Conservation (phyloP, 805 yeast species). For the Kluyveromyces aestuarii region DNA sequence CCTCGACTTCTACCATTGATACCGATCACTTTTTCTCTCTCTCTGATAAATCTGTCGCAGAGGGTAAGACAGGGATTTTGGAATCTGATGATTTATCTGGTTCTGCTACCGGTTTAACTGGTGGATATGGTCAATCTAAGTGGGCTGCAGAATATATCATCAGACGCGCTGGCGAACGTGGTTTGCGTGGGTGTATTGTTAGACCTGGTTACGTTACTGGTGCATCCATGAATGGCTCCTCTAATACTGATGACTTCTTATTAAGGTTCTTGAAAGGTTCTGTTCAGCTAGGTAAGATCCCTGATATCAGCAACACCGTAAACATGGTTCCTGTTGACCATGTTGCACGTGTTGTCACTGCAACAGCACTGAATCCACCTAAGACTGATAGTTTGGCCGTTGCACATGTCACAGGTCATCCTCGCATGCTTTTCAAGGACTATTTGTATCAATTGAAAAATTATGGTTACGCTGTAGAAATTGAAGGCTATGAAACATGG, state of each 20-base stretch:
- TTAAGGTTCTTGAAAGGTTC: slow-evolving; percentile 92
- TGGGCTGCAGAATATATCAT: slow-evolving; percentile 94
- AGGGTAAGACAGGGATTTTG: slow-evolving; percentile 63
- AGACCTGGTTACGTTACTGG: slow-evolving; percentile 98
- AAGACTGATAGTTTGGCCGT: slow-evolving; percentile 46
- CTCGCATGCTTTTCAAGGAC: slow-evolving; percentile 73
- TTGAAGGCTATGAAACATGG: slow-evolving; percentile 72
- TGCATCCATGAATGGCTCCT: slow-evolving; percentile 70
- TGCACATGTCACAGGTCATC: slow-evolving; percentile 96
- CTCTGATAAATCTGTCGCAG: slow-evolving; percentile 58
- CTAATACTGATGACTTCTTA: slow-evolving; percentile 94
- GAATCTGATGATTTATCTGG: slow-evolving; percentile 83
- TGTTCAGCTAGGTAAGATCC: slow-evolving; percentile 75
- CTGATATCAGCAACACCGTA: slow-evolving; percentile 78
- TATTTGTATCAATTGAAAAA: slow-evolving; percentile 54
- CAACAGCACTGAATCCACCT: slow-evolving; percentile 76
- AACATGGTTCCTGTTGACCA: slow-evolving; percentile 98
- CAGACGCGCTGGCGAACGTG: slow-evolving; percentile 79
- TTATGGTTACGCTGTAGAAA: slow-evolving; percentile 65
- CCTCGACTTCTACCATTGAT: slow-evolving; percentile 91
- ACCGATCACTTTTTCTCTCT: slow-evolving; percentile 69
- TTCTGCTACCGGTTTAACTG: slow-evolving; percentile 71
- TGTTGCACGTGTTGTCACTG: slow-evolving; percentile 84
- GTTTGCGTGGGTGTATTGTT: slow-evolving; percentile 79
- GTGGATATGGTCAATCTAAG: slow-evolving; percentile 95